Evolutionary conservation across 352 stramenopile genomes (phyloP).

Genomic region (Thalassiosira ordinaria): DNA sequence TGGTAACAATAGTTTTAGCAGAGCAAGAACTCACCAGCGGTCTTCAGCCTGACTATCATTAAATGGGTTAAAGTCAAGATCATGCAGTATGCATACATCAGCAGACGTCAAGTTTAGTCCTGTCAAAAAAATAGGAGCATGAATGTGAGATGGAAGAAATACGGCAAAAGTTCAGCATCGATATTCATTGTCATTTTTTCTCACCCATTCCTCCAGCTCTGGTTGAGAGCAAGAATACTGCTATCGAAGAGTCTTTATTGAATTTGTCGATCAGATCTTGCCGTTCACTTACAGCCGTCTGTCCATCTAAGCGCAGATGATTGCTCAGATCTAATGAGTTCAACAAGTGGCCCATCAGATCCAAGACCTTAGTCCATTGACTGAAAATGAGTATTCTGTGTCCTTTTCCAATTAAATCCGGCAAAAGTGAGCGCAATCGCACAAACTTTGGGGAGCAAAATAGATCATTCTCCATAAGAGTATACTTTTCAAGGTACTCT

Average conservation of each 20-base stretch:
- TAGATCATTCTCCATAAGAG: constrained; percentile 89
- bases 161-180: background rate
- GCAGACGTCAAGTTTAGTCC: constrained; percentile 89
- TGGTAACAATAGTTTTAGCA: background rate
- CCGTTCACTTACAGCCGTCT: constrained; percentile 92
- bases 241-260: constrained; percentile 91
- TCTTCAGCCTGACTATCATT: constrained; percentile 83
- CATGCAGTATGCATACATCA: constrained; percentile 90
- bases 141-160: constrained; percentile 1
- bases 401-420: constrained; percentile 89
- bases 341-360: constrained; percentile 91
- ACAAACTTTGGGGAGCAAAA: constrained; percentile 95
- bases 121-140: constrained; percentile 7
- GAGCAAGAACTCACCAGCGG: constrained; percentile 27
- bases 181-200: no score
- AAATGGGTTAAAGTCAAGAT: constrained; percentile 89
- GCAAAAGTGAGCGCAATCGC: constrained; percentile 89
- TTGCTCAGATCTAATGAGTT: constrained; percentile 83
- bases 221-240: constrained; percentile 94
- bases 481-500: constrained; percentile 85
- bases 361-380: constrained; percentile 94
- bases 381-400: constrained; percentile 97
- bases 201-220: constrained; percentile 93
- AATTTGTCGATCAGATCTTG: constrained; percentile 97
- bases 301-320: constrained; percentile 97